These are phyloP conservation scores for Calonectria leucothoes DNA, from an alignment of 2,329 filamentous ascomycete genomes.

Conservation along the genomic window DNA sequence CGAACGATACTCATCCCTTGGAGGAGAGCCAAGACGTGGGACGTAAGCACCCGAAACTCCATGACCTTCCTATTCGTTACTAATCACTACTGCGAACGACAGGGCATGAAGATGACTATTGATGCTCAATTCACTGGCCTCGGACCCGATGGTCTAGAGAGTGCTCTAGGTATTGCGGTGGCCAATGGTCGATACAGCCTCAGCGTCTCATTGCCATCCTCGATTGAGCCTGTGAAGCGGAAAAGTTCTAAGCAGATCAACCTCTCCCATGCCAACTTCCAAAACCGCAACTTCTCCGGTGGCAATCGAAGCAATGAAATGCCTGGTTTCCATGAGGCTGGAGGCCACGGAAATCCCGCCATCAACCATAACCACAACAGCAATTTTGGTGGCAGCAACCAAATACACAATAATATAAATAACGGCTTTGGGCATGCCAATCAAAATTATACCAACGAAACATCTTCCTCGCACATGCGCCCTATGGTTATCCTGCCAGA, in stretches of 20 bases:
- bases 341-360: not conserved
- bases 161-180: not conserved
- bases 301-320: not conserved
- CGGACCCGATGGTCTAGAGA: conserved; percentile 11
- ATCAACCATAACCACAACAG: not conserved
- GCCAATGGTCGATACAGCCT: conserved; percentile 22
- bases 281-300: not conserved
- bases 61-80: not conserved
- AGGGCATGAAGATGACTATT: conserved; percentile 32
- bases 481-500: conserved; percentile 21
- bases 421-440: not conserved
- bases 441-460: not conserved
- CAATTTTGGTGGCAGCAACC: not conserved
- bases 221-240: conserved; percentile 15
- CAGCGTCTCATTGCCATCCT: conserved; percentile 12
- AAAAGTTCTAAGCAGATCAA: not conserved
- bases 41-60: conserved; percentile 8
- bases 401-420: not conserved
- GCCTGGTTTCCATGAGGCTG: not conserved
- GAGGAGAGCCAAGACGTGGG: conserved; percentile 29
- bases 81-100: not conserved
- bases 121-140: conserved; percentile 17
- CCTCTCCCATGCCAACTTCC: not conserved
- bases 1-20: conserved; percentile 24
- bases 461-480: conserved; percentile 1